Percentiles rank a stretch among this genome's conserved stretches.
Conservation (phyloP, 1,284 basidiomycete genomes). For the Microbotryum scabiosae region DNA sequence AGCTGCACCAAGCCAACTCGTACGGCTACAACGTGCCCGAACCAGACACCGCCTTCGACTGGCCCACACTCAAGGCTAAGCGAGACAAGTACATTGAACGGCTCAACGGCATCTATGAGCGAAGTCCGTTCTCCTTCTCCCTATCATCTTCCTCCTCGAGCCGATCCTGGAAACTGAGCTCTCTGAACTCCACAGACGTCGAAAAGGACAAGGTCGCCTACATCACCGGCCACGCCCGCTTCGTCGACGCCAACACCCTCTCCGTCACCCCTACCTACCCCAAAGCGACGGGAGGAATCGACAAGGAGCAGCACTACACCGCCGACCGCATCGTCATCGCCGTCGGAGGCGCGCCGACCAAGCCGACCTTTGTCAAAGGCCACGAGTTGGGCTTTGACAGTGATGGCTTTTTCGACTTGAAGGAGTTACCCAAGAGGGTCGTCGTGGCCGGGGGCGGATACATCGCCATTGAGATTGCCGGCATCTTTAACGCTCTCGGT, state of each 20-base stretch:
- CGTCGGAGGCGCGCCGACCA: constrained; percentile 73
- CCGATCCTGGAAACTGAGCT: neutral
- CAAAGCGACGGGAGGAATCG: constrained; percentile 27
- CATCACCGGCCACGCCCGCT: constrained; percentile 67
- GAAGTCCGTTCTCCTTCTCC: neutral
- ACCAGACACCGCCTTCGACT: constrained; percentile 59
- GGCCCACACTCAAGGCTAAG: constrained; percentile 83
- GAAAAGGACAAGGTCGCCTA: constrained; percentile 82
- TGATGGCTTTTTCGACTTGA: constrained; percentile 92
- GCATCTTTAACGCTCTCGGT: constrained; percentile 62
- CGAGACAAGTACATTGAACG: constrained; percentile 89
- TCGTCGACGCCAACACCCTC: constrained; percentile 44
- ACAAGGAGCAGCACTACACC: constrained; percentile 29
- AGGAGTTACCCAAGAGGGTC: constrained; percentile 82
- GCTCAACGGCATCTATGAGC: constrained; percentile 79
- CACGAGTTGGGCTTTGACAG: constrained; percentile 83
- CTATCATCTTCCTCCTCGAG: no score
- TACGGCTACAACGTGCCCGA: constrained; percentile 59
- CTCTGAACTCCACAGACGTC: constrained; percentile 53
- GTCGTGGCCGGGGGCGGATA: constrained; percentile 94
- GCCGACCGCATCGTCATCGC: constrained; percentile 72
- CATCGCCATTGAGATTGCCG: constrained; percentile 84
- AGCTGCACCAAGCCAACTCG: constrained; percentile 58
- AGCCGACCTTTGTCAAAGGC: constrained; percentile 82
- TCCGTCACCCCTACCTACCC: constrained; percentile 29